phyloP scores from a whole-genome alignment of 495 filamentous ascomycete genomes.

The Parachaetomium inaequale region DNA sequence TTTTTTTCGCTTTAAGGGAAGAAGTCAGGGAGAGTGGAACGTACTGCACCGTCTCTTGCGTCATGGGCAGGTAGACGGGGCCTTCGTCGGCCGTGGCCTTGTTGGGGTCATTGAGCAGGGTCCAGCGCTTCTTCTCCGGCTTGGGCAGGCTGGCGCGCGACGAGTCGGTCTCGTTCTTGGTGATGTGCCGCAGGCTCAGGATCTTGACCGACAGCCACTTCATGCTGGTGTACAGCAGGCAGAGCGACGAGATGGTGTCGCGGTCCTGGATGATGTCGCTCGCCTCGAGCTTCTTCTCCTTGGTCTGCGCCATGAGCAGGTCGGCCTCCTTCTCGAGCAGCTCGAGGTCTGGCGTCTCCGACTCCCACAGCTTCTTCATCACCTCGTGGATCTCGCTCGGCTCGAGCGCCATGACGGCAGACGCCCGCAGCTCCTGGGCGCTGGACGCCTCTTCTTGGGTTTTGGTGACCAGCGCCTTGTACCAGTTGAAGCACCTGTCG shows the following conservation, averaged over 20 bases:
- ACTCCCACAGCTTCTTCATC: conserved; percentile 60
- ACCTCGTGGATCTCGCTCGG: conserved; percentile 63
- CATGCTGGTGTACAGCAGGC: conserved; percentile 92
- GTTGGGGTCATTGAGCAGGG: conserved; percentile 61
- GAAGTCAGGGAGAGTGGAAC: too few species aligned
- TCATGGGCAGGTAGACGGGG: conserved; percentile 84
- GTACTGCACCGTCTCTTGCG: conserved; percentile 73
- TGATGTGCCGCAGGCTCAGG: conserved; percentile 69
- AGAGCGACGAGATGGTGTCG: conserved; percentile 77
- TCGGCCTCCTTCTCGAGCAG: conserved; percentile 63
- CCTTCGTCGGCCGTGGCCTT: conserved; percentile 45
- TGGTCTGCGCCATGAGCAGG: conserved; percentile 61
- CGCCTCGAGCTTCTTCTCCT: conserved; percentile 59
- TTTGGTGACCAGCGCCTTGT: conserved; percentile 64
- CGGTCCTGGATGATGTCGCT: conserved; percentile 85
- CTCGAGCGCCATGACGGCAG: conserved; percentile 64
- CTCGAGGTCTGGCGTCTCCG: conserved; percentile 40
- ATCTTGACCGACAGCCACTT: conserved; percentile 90
- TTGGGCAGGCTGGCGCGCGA: conserved; percentile 45
- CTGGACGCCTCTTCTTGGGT: conserved; percentile 43
- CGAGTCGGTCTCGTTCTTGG: conserved; percentile 51
- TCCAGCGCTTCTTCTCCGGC: conserved; percentile 69
- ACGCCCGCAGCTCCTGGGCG: conserved; percentile 57
- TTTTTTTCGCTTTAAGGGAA: too few species aligned
- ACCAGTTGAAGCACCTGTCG: conserved; percentile 87